phyloP scores from a whole-genome alignment of 768 basidiomycete genomes.

The Tulasnella sp. region DNA sequence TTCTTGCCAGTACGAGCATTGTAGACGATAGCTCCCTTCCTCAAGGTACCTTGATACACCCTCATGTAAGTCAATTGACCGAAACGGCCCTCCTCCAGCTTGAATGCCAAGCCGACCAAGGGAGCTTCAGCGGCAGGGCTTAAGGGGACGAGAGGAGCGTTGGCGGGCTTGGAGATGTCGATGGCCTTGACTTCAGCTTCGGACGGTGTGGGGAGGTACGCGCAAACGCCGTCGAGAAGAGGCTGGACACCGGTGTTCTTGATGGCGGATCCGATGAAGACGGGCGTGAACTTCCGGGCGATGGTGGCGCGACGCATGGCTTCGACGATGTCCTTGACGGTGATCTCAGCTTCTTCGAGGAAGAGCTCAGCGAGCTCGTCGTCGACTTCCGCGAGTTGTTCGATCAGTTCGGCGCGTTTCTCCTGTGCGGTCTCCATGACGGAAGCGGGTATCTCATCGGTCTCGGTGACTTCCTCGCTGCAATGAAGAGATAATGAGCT shows the following conservation, averaged over 20 bases:
- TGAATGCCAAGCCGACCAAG: constrained; percentile 91
- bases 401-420: constrained; percentile 86
- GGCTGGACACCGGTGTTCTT: constrained; percentile 96
- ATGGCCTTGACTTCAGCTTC: constrained; percentile 72
- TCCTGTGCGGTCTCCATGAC: constrained; percentile 62
- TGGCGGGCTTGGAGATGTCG: constrained; percentile 57
- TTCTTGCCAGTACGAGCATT: constrained; percentile 94
- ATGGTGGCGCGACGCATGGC: constrained; percentile 88
- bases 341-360: constrained; percentile 71
- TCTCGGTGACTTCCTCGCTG: constrained; percentile 66
- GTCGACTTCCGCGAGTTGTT: constrained; percentile 92
- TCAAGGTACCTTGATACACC: constrained; percentile 91
- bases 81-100: constrained; percentile 93
- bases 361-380: constrained; percentile 89
- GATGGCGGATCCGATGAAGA: constrained; percentile 93
- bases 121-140: constrained; percentile 76
- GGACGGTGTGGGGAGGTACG: constrained; percentile 85
- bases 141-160: constrained; percentile 60
- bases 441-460: constrained; percentile 76
- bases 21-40: constrained; percentile 72
- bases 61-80: constrained; percentile 98
- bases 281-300: constrained; percentile 83
- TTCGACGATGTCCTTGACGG: constrained; percentile 55
- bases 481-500: neutral
- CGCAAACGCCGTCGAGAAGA: constrained; percentile 85